phyloP scores from a whole-genome alignment of 2,329 filamentous ascomycete species.

The Lasiodiplodia hormozganensis region DNA sequence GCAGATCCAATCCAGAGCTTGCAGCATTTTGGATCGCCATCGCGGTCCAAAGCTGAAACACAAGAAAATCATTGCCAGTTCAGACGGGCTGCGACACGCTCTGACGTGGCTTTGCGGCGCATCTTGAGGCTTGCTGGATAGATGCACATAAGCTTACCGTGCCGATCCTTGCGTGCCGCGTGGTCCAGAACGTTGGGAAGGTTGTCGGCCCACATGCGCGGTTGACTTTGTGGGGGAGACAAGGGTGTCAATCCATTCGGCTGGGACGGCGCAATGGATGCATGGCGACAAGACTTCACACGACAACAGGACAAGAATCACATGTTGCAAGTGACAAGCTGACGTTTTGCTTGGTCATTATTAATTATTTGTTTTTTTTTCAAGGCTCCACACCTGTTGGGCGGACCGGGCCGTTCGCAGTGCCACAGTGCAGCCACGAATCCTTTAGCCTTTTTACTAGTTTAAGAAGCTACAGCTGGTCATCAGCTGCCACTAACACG shows the following conservation, averaged over 20 bases:
- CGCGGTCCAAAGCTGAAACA: not conserved
- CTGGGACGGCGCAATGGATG: not conserved
- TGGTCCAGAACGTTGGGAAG: not conserved
- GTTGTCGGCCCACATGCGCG: not conserved
- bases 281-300: not conserved
- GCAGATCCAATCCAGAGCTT: not conserved
- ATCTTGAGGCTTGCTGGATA: not conserved
- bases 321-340: not conserved
- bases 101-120: not conserved
- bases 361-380: not conserved
- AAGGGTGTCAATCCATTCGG: not conserved
- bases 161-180: not conserved
- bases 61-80: not conserved
- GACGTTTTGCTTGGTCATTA: not conserved
- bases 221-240: not conserved
- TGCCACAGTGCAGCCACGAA: not conserved
- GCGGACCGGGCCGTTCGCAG: not conserved
- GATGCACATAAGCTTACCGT: not conserved
- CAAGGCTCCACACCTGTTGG: too few species aligned
- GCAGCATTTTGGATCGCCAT: not conserved
- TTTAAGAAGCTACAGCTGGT: not conserved
- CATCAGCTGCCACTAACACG: not conserved
- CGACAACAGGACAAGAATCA: not conserved
- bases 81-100: not conserved
- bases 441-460: not conserved